Percentiles rank a stretch among this genome's conserved stretches.
phyloP scores from a whole-genome alignment of 148 eudicot genomes.

The Fagopyrum tataricum region DNA sequence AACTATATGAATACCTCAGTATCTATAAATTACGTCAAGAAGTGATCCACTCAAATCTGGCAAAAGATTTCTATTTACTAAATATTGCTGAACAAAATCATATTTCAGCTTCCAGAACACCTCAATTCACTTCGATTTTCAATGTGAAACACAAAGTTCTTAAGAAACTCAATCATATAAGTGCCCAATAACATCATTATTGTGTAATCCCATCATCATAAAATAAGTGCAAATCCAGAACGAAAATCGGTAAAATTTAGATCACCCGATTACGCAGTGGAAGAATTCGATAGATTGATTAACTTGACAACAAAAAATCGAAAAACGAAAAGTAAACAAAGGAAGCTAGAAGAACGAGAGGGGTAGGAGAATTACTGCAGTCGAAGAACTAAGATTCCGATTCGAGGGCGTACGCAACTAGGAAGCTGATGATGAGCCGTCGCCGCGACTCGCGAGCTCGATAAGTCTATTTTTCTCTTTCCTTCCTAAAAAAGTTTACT shows the following conservation, averaged over 20 bases:
- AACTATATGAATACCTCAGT: background rate
- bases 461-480: background rate
- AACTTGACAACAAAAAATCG: background rate
- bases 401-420: background rate
- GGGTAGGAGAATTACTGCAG: conserved; percentile 5
- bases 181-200: background rate
- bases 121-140: conserved; percentile 6
- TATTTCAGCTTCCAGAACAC: background rate
- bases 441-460: background rate
- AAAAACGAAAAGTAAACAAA: background rate
- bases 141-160: conserved; percentile 2
- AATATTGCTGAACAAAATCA: background rate
- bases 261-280: background rate
- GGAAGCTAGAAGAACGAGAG: background rate
- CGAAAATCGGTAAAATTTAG: background rate
- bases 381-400: background rate
- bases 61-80: background rate
- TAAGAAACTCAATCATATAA: background rate
- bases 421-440: background rate
- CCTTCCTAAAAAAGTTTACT: no score
- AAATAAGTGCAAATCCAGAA: background rate
- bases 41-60: background rate
- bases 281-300: background rate
- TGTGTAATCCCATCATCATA: background rate
- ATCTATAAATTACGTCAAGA: background rate